phyloP scores from a whole-genome alignment of 2,329 filamentous ascomycete species.

The Aspergillus arachidicola region DNA sequence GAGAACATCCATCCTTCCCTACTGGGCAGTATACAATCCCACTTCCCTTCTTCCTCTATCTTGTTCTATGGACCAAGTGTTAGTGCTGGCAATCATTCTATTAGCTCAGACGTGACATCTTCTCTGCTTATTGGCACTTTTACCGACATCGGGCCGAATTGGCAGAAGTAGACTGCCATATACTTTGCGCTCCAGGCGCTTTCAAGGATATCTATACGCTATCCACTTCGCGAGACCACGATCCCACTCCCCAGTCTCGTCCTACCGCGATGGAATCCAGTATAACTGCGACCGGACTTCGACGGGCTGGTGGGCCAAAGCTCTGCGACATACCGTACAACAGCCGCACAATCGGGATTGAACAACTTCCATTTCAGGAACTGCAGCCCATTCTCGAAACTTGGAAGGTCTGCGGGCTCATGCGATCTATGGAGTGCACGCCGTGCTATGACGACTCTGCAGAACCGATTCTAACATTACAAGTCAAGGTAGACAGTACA shows the following conservation, averaged over 20 bases:
- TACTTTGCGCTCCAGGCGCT: neutral
- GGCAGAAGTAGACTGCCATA: neutral
- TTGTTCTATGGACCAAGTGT: too few relatives aligned
- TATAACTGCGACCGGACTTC: neutral
- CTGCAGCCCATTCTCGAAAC: neutral
- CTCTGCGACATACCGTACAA: neutral
- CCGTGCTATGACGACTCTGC: constrained; percentile 1
- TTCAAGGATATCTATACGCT: neutral
- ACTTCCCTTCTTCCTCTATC: too few relatives aligned
- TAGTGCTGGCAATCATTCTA: too few relatives aligned
- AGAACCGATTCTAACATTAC: neutral
- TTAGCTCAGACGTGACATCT: too few relatives aligned
- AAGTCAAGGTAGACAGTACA: neutral
- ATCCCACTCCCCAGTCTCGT: neutral
- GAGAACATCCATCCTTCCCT: too few relatives aligned
- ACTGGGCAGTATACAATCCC: too few relatives aligned
- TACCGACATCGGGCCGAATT: neutral
- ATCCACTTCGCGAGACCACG: neutral
- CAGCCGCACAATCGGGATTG: neutral
- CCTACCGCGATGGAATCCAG: neutral
- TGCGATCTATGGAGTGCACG: neutral
- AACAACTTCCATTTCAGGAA: neutral
- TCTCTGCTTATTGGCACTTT: neutral
- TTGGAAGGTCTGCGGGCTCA: neutral
- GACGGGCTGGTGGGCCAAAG: neutral